A percentile compares a stretch with the other conserved stretches of the same genome.
Conservation (phyloP, 108 stramenopile genomes). For the Nannochloropsis oceanica region DNA sequence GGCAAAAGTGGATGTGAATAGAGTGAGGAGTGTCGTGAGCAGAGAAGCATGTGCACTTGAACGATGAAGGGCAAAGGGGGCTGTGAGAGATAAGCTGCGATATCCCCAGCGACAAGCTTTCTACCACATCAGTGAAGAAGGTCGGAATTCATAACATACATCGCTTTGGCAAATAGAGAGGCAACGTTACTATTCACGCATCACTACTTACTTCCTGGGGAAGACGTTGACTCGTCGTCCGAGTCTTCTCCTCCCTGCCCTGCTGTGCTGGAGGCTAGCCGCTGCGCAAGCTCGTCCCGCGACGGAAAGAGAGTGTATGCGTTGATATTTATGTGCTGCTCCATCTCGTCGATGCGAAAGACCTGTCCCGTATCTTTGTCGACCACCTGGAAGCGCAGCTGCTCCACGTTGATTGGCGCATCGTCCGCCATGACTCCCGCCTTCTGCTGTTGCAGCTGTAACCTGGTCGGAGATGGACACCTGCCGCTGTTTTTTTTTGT, state of each 20-base stretch:
- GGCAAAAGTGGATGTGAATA: constrained; percentile 2
- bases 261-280: neutral
- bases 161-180: too few relatives aligned
- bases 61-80: too few relatives aligned
- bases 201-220: constrained; percentile 9
- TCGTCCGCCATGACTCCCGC: neutral
- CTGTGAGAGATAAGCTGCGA: too few relatives aligned
- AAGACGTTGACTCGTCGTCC: neutral
- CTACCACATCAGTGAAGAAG: too few relatives aligned
- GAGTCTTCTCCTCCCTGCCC: neutral
- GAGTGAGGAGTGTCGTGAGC: too few relatives aligned
- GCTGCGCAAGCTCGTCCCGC: neutral
- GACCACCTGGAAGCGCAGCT: neutral
- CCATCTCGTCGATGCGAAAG: constrained; percentile 3
- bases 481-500: too few relatives aligned
- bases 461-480: too few relatives aligned
- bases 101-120: too few relatives aligned
- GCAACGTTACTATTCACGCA: neutral
- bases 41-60: too few relatives aligned
- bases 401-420: neutral
- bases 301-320: neutral
- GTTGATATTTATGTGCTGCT: neutral
- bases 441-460: too few relatives aligned
- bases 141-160: too few relatives aligned
- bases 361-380: constrained; percentile 5